Conservation (phyloP, 2,329 filamentous ascomycete species). For the Drechslerella coelobrocha region DNA sequence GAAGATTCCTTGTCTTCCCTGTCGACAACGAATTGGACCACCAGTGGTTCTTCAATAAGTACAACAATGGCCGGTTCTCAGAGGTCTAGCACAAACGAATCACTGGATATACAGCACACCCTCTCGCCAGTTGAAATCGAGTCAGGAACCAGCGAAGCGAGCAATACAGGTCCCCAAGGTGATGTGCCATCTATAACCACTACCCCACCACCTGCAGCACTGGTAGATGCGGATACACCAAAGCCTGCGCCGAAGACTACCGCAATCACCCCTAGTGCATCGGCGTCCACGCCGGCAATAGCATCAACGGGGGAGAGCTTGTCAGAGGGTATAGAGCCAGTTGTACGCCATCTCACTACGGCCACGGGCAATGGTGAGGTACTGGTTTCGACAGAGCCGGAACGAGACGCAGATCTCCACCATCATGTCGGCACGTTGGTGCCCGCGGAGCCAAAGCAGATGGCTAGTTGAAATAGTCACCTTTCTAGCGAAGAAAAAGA, state of each 20-base stretch:
- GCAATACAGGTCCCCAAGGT: background rate
- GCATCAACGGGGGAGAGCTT: too few relatives aligned
- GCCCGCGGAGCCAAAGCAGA: conserved; percentile 29
- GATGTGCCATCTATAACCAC: conserved; percentile 36
- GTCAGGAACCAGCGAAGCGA: background rate
- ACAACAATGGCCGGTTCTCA: conserved; percentile 8
- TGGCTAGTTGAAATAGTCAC: conserved; percentile 44
- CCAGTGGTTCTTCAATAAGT: conserved; percentile 26
- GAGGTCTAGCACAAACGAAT: conserved; percentile 6
- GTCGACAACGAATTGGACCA: conserved; percentile 41
- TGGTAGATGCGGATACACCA: conserved; percentile 4
- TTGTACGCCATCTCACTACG: too few relatives aligned
- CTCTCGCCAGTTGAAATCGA: conserved; percentile 2
- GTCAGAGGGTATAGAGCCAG: too few relatives aligned
- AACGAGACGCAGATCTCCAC: conserved; percentile 18
- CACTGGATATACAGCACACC: conserved; percentile 14
- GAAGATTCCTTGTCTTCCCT: conserved; percentile 35
- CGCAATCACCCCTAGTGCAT: background rate
- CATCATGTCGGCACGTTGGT: conserved; percentile 31
- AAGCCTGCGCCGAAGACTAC: background rate
- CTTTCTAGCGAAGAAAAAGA: background rate
- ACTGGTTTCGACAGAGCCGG: conserved; percentile 33
- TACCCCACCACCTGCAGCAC: conserved; percentile 13
- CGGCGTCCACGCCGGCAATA: background rate
- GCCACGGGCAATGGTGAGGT: conserved; percentile 27